Percentiles rank a stretch among this genome's conserved stretches.
phyloP scores from a whole-genome alignment of 345 rosid genomes.

The Diplotaxis tenuifolia region DNA sequence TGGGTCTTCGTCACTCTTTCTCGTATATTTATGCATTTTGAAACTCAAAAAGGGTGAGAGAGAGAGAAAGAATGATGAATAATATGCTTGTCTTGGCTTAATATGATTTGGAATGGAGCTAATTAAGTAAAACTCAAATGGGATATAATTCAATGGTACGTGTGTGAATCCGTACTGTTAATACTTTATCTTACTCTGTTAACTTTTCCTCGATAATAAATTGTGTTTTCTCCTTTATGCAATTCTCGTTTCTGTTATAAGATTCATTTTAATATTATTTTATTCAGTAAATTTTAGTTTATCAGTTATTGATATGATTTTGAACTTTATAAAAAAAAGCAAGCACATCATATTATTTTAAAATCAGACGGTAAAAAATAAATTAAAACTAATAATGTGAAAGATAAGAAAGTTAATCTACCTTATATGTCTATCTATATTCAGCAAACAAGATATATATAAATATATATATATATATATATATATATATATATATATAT shows the following conservation, averaged over 20 bases:
- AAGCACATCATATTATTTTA: no score
- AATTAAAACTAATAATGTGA: neutral
- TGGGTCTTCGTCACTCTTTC: slow-evolving; percentile 35
- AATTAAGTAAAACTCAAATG: neutral
- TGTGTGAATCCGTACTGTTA: slow-evolving; percentile 19
- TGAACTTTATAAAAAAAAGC: neutral
- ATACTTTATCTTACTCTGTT: neutral
- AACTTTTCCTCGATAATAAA: neutral
- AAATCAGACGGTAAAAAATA: neutral
- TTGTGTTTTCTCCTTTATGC: neutral
- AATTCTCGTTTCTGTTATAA: neutral
- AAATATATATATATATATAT: no score
- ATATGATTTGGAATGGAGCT: slow-evolving; percentile 3
- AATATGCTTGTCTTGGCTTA: slow-evolving; percentile 17
- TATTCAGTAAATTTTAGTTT: neutral
- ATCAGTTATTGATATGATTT: neutral
- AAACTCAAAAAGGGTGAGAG: slow-evolving; percentile 27
- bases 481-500: no score
- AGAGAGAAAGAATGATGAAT: slow-evolving; percentile 6
- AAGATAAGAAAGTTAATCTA: neutral
- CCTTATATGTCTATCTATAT: neutral
- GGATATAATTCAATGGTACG: slow-evolving; percentile 9
- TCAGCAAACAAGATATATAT: no score
- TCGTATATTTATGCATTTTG: slow-evolving; percentile 41
- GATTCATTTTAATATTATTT: neutral